A percentile compares a stretch with the other conserved stretches of the same genome.
These are phyloP conservation scores for Panaeolus cyanescens DNA, from an alignment of 768 basidiomycete species.

Conservation along the genomic window DNA sequence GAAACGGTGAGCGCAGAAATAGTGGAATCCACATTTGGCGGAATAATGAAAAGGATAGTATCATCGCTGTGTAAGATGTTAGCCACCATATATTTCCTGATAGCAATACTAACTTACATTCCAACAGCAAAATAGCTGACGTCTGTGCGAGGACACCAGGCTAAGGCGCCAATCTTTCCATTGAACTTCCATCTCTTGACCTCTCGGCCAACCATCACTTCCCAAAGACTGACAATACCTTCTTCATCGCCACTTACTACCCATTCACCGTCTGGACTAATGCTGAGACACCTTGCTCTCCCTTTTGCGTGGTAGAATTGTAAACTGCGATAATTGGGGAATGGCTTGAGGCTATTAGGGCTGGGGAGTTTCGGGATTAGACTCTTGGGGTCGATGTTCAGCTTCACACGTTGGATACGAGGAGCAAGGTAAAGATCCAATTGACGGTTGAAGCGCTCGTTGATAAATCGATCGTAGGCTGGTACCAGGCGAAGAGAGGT, in stretches of 20 bases:
- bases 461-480: constrained; percentile 88
- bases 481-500: constrained; percentile 86
- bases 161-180: constrained; percentile 77
- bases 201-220: constrained; percentile 85
- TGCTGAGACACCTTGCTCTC: constrained; percentile 71
- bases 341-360: constrained; percentile 88
- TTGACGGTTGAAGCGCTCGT: constrained; percentile 91
- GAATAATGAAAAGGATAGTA: constrained; percentile 75
- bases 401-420: constrained; percentile 80
- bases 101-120: constrained; percentile 53
- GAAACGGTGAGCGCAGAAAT: constrained; percentile 60
- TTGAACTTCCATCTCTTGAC: constrained; percentile 86
- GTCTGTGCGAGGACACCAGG: constrained; percentile 93
- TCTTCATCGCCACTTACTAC: constrained; percentile 88
- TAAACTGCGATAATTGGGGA: constrained; percentile 86
- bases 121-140: constrained; percentile 78
- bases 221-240: constrained; percentile 89
- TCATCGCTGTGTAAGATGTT: constrained; percentile 63
- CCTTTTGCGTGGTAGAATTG: constrained; percentile 66
- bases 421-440: constrained; percentile 97
- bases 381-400: constrained; percentile 90
- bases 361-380: constrained; percentile 94
- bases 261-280: constrained; percentile 92
- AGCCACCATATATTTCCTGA: constrained; percentile 7
- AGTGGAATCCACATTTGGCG: constrained; percentile 70